Percentiles rank a stretch among this genome's conserved stretches.
Evolutionary conservation across 306 rosid species (phyloP).

Genomic region (Potentilla sterilis): DNA sequence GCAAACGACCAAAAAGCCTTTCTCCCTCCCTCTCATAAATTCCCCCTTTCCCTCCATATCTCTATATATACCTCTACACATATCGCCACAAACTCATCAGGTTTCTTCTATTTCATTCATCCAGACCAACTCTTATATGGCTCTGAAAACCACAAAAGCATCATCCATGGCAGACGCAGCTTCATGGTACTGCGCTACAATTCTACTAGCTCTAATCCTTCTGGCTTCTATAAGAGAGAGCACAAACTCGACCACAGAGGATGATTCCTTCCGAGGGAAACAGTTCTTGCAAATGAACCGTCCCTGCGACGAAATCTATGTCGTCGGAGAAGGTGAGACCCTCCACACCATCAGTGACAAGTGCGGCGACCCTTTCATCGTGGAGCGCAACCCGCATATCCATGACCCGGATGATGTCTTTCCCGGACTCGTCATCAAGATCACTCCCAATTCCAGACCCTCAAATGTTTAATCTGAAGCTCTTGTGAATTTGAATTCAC

Average conservation of each 20-base stretch:
- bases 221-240: constrained; percentile 53
- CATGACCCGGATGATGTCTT: constrained; percentile 86
- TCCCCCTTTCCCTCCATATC: background rate
- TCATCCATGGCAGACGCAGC: constrained; percentile 39
- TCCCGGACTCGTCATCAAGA: constrained; percentile 82
- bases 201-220: constrained; percentile 45
- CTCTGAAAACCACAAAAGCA: constrained; percentile 11
- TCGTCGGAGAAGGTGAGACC: constrained; percentile 75
- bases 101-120: background rate
- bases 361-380: constrained; percentile 75
- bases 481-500: background rate
- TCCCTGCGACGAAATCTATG: constrained; percentile 44
- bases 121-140: constrained; percentile 9
- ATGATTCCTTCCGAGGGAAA: constrained; percentile 33
- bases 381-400: constrained; percentile 83
- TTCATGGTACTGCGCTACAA: constrained; percentile 60
- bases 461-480: background rate
- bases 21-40: background rate
- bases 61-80: background rate
- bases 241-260: background rate
- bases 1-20: constrained; percentile 29
- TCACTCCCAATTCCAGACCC: constrained; percentile 29
- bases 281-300: constrained; percentile 24
- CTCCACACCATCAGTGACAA: constrained; percentile 77
- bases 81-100: background rate